phyloP scores from a whole-genome alignment of 2,329 filamentous ascomycete species.

The Colletotrichum godetiae region DNA sequence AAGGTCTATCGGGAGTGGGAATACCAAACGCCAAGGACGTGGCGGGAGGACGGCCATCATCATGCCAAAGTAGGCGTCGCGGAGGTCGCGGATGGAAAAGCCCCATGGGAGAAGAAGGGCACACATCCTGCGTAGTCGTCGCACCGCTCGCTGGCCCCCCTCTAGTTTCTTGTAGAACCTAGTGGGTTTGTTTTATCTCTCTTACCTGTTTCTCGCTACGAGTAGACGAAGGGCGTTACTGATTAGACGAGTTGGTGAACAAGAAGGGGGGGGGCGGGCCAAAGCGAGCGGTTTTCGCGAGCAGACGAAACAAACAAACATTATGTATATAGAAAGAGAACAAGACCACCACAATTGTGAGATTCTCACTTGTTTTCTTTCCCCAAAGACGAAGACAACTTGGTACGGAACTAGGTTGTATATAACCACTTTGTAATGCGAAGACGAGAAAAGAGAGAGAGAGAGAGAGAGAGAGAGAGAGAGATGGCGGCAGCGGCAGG shows the following conservation, averaged over 20 bases:
- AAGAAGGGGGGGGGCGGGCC: background rate
- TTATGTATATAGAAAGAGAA: conserved; percentile 26
- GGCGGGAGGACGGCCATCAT: background rate
- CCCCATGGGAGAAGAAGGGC: background rate
- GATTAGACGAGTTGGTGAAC: background rate
- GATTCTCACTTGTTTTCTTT: conserved; percentile 15
- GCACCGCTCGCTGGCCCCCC: conserved; percentile 17
- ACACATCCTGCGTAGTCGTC: conserved; percentile 23
- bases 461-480: too few species aligned
- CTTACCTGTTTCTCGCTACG: background rate
- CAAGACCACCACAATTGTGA: conserved; percentile 2
- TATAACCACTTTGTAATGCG: conserved; percentile 35
- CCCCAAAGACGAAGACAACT: background rate
- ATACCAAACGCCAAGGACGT: background rate
- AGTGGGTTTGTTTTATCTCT: too few species aligned
- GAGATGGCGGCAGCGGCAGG: background rate
- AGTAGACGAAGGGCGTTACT: background rate
- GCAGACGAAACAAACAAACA: conserved; percentile 18
- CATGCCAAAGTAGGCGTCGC: background rate
- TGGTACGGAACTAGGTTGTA: conserved; percentile 22
- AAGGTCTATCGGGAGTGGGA: background rate
- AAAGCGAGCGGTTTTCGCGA: conserved; percentile 15
- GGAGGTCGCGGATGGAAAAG: conserved; percentile 13
- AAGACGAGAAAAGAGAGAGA: conserved; percentile 8
- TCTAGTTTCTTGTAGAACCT: background rate